Base-by-base conservation (phyloP, 495 filamentous ascomycete species). In the Bacidia gigantensis region DNA sequence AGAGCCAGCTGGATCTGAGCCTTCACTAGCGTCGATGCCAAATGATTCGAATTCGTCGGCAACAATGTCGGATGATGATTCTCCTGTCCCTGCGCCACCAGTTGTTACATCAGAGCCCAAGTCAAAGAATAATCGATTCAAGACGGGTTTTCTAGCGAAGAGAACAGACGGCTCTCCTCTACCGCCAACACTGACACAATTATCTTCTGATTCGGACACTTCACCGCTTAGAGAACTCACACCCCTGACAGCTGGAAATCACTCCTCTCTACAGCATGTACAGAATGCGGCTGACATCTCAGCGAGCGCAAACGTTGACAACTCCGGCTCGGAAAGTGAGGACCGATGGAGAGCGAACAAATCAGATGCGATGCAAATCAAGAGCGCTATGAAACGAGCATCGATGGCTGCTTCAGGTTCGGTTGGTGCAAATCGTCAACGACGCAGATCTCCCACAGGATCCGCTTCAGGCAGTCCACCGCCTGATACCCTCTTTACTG, bases 71-170 rank as follows among this genome's bases (percentile, higher is more conserved):
- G 52, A 56, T 25, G 72, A 73, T 52, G 79, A 79, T 2, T 83
- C 79, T 46, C 77, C 78, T 14, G 64, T 79, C 26, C 73, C 70
- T 3, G 53, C 66, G 14, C 67, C 69, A 25, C 72, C 73, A 32
- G 55, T 73, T 20, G 24, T 67, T 7, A 78, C 77, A 11, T 63
- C 78, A 11, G 69, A 80, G 26, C 44, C 69, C 52, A 66, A 74
- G 52, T 56, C 71, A 58, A 89, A 85, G 59, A 78, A 75, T 50
- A 89, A 79, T 65, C 77, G 92, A 29, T 95, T 98, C 72, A 86
- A 95, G 62, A 74, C 89, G 26, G 92, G 92, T 23, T 95, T 94
- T 64, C 70, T 97, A 49, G 81, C 84, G 18, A 94, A 94, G 70
- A 81, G 76, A 56, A 57, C 65, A 1, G 69, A 75, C 51, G 80